phyloP scores from a whole-genome alignment of 2,329 filamentous ascomycete species.

The Graphium sp. region DNA sequence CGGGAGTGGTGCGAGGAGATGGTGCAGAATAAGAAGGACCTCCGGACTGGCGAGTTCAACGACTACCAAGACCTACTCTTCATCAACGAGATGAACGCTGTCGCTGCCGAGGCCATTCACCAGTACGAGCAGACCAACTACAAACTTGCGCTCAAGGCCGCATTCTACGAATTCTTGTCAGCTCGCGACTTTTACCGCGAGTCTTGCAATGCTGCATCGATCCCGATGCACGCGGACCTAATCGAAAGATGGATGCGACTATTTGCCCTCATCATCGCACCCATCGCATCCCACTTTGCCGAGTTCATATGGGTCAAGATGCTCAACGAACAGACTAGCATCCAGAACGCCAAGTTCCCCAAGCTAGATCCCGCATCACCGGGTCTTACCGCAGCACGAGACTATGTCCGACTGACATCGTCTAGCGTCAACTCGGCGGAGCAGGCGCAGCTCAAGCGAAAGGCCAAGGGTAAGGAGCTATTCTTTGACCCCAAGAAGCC shows the following conservation, averaged over 20 bases:
- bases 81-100: constrained; percentile 76
- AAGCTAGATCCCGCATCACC: constrained; percentile 47
- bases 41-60: constrained; percentile 61
- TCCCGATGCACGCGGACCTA: constrained; percentile 75
- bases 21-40: constrained; percentile 45
- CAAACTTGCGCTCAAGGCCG: constrained; percentile 40
- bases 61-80: constrained; percentile 80
- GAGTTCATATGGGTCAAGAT: constrained; percentile 93
- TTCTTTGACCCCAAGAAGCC: constrained; percentile 80
- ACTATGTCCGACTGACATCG: constrained; percentile 63
- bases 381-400: constrained; percentile 57
- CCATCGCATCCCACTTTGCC: constrained; percentile 83
- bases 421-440: constrained; percentile 79
- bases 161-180: constrained; percentile 78
- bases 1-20: constrained; percentile 89
- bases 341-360: constrained; percentile 70
- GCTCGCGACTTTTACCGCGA: constrained; percentile 87
- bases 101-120: constrained; percentile 62
- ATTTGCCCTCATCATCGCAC: constrained; percentile 66
- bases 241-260: constrained; percentile 70
- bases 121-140: constrained; percentile 71
- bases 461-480: constrained; percentile 78
- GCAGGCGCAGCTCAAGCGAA: constrained; percentile 67
- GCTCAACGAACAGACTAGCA: constrained; percentile 55
- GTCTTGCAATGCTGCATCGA: constrained; percentile 54